phyloP scores from a whole-genome alignment of 1,139 yeast species.

The Lodderomyces margitis region DNA sequence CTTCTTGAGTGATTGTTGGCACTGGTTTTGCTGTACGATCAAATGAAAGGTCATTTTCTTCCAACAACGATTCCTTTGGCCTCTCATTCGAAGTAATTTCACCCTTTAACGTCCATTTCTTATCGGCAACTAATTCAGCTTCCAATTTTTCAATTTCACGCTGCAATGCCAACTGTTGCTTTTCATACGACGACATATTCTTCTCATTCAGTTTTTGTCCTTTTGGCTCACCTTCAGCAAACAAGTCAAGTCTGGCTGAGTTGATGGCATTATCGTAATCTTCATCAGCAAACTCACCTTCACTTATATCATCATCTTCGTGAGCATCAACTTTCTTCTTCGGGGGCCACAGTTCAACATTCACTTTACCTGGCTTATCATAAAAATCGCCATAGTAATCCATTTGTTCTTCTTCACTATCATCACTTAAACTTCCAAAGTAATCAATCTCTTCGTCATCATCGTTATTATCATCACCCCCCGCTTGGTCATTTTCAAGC shows the following conservation, averaged over 20 bases:
- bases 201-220: slow-evolving; percentile 19
- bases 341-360: slow-evolving; percentile 18
- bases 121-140: slow-evolving; percentile 83
- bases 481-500: slow-evolving; percentile 50
- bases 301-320: slow-evolving; percentile 35
- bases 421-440: slow-evolving; percentile 55
- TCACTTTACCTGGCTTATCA: slow-evolving; percentile 44
- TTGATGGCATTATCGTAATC: slow-evolving; percentile 59
- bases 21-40: slow-evolving; percentile 56
- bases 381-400: slow-evolving; percentile 75
- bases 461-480: slow-evolving; percentile 42
- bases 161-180: slow-evolving; percentile 74
- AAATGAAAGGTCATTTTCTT: slow-evolving; percentile 43
- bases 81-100: slow-evolving; percentile 82
- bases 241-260: slow-evolving; percentile 57
- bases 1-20: slow-evolving; percentile 88
- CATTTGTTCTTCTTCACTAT: slow-evolving; percentile 62
- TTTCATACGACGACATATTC: slow-evolving; percentile 72
- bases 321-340: slow-evolving; percentile 16
- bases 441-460: slow-evolving; percentile 61
- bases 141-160: slow-evolving; percentile 77
- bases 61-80: slow-evolving; percentile 73
- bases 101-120: slow-evolving; percentile 93
- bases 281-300: slow-evolving; percentile 37
- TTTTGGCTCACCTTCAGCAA: slow-evolving; percentile 44